Evolutionary conservation across 768 basidiomycete species (phyloP).

Genomic region (Stropharia rugosoannulata): DNA sequence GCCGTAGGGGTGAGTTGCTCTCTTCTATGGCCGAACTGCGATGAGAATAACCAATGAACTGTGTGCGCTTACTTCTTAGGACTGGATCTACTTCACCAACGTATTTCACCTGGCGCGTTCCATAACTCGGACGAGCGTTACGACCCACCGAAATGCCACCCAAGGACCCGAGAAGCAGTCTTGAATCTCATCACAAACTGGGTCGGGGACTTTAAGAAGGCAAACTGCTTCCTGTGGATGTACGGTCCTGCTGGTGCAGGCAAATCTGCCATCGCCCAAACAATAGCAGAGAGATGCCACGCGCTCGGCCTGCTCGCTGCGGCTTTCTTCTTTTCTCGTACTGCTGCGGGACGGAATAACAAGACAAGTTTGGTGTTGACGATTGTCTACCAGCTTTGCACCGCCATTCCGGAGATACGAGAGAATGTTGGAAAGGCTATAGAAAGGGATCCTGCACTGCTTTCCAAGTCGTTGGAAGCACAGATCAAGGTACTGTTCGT

Average conservation of each 20-base stretch:
- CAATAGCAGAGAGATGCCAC: slow-evolving; percentile 13
- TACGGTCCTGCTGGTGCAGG: slow-evolving; percentile 17
- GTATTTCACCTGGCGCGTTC: slow-evolving; percentile 9
- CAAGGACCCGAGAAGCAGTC: slow-evolving; percentile 10
- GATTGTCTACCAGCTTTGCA: slow-evolving; percentile 12
- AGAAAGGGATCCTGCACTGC: slow-evolving; percentile 9
- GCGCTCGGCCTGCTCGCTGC: not conserved
- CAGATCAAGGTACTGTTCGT: slow-evolving; percentile 10
- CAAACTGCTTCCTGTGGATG: slow-evolving; percentile 11
- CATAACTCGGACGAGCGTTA: slow-evolving; percentile 11
- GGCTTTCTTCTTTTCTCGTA: slow-evolving; percentile 17
- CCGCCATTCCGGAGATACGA: slow-evolving; percentile 9
- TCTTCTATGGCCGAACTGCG: too few species aligned
- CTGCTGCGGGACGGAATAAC: slow-evolving; percentile 3
- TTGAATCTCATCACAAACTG: slow-evolving; percentile 11
- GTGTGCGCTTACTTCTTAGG: not conserved
- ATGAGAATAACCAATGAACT: not conserved
- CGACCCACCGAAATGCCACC: slow-evolving; percentile 15
- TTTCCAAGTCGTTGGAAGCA: slow-evolving; percentile 5
- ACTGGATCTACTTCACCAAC: slow-evolving; percentile 1
- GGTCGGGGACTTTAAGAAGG: not conserved
- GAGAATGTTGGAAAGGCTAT: slow-evolving; percentile 1
- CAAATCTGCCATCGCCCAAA: slow-evolving; percentile 17
- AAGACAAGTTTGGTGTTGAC: slow-evolving; percentile 12
- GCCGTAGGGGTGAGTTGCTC: not conserved